Conservation (phyloP, 2,329 filamentous ascomycete genomes). For the Sporothrix curviconia region DNA sequence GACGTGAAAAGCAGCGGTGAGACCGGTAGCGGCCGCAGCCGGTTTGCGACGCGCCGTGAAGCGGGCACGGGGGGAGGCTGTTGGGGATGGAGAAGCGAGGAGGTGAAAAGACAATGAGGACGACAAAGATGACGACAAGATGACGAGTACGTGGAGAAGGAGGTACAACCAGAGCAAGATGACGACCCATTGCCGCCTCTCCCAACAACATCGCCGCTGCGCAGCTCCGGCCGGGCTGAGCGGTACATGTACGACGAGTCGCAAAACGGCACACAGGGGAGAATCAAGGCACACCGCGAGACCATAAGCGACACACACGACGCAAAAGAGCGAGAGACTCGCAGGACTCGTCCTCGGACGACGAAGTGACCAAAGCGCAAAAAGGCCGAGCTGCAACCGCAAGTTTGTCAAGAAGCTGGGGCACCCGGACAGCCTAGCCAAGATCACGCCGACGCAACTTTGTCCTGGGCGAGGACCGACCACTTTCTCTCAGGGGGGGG, state of each 20-base stretch:
- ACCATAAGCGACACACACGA: not conserved
- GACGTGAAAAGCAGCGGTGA: not conserved
- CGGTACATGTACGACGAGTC: constrained; percentile 8
- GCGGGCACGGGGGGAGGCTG: constrained; percentile 26
- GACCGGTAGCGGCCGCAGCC: constrained; percentile 10
- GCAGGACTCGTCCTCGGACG: constrained; percentile 23
- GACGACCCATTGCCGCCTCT: not conserved
- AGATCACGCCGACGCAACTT: constrained; percentile 57
- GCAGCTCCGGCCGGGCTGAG: constrained; percentile 10
- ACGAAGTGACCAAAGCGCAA: constrained; percentile 26
- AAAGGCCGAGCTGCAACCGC: constrained; percentile 68
- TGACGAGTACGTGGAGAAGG: not conserved
- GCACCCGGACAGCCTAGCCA: constrained; percentile 70
- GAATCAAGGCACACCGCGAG: no score
- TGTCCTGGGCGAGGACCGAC: constrained; percentile 35
- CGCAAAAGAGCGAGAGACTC: constrained; percentile 34
- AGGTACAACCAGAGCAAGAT: not conserved
- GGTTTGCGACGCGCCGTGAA: constrained; percentile 36
- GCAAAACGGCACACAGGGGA: not conserved
- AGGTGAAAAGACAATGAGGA: not conserved
- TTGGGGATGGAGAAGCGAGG: not conserved
- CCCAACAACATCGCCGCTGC: not conserved
- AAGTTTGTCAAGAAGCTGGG: constrained; percentile 89
- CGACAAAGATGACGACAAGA: not conserved
- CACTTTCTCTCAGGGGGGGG: constrained; percentile 41